Evolutionary conservation across 176 grass and related monocot genomes (phyloP).

Genomic region (Areca catechu): DNA sequence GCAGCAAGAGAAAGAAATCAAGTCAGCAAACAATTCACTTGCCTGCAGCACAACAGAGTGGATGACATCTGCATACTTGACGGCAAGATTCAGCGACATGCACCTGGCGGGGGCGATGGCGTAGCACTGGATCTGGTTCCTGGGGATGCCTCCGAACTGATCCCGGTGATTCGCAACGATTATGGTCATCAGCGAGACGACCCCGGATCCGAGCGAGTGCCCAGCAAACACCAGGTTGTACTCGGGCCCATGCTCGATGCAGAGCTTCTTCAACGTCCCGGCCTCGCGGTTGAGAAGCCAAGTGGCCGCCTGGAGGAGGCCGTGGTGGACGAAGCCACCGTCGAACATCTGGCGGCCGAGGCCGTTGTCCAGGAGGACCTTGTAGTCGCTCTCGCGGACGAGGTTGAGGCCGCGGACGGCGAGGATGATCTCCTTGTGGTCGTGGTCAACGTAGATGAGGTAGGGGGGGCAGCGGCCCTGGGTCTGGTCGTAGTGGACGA

Average conservation of each 20-base stretch:
- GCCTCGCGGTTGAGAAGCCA: constrained; percentile 69
- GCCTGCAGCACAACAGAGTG: constrained; percentile 91
- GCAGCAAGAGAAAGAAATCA: too few species aligned
- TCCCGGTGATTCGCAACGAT: constrained; percentile 64
- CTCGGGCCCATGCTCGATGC: constrained; percentile 30
- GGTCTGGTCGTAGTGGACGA: constrained; percentile 46
- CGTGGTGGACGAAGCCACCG: constrained; percentile 86
- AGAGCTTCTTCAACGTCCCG: constrained; percentile 33
- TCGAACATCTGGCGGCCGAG: constrained; percentile 95
- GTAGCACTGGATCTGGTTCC: constrained; percentile 60
- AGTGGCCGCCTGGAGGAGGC: constrained; percentile 60
- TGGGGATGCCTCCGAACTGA: constrained; percentile 48
- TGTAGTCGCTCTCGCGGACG: constrained; percentile 84
- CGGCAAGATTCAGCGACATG: constrained; percentile 97
- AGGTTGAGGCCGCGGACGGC: constrained; percentile 94
- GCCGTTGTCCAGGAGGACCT: constrained; percentile 86
- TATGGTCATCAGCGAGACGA: constrained; percentile 75
- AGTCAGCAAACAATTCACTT: neutral
- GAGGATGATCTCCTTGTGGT: constrained; percentile 62
- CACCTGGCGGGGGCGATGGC: constrained; percentile 74
- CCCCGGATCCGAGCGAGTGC: constrained; percentile 89
- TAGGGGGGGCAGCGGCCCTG: constrained; percentile 58
- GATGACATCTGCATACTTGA: constrained; percentile 97
- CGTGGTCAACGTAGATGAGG: constrained; percentile 59
- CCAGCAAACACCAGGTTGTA: constrained; percentile 74